These are phyloP conservation scores for Xylaria sp. DNA, from an alignment of 2,329 filamentous ascomycete genomes.

Conservation along the genomic window DNA sequence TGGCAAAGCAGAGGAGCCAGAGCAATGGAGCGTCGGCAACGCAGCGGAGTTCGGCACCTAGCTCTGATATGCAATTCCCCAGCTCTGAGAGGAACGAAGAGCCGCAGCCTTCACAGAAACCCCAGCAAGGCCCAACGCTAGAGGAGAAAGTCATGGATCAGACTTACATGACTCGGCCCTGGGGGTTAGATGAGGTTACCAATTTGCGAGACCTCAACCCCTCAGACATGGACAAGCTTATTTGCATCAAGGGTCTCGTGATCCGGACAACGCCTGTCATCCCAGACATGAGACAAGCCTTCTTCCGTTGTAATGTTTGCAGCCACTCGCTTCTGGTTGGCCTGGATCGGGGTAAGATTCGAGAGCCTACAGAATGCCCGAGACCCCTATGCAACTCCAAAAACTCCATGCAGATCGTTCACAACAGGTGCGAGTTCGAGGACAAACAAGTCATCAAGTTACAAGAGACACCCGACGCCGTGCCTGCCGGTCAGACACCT, in stretches of 20 bases:
- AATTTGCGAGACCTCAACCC: conserved; percentile 96
- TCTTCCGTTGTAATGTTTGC: conserved; percentile 94
- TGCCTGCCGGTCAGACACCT: conserved; percentile 94
- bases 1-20: conserved; percentile 63
- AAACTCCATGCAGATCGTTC: conserved; percentile 98
- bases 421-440: conserved; percentile 92
- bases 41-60: conserved; percentile 61
- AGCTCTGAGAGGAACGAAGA: conserved; percentile 74
- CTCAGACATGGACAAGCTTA: conserved; percentile 92
- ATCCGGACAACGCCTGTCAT: conserved; percentile 96
- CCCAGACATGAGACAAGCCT: conserved; percentile 98
- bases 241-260: conserved; percentile 93
- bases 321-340: conserved; percentile 88
- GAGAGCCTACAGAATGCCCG: conserved; percentile 89
- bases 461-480: conserved; percentile 93
- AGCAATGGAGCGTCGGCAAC: conserved; percentile 44
- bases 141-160: conserved; percentile 81
- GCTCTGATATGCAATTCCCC: conserved; percentile 76
- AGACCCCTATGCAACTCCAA: conserved; percentile 77
- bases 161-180: conserved; percentile 85
- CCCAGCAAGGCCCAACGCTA: conserved; percentile 57
- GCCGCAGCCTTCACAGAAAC: conserved; percentile 45
- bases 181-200: conserved; percentile 81
- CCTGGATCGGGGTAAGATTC: conserved; percentile 93
- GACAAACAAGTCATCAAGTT: conserved; percentile 99